Base-by-base conservation (phyloP, 768 basidiomycete genomes). In the Termitomyces sp. region DNA sequence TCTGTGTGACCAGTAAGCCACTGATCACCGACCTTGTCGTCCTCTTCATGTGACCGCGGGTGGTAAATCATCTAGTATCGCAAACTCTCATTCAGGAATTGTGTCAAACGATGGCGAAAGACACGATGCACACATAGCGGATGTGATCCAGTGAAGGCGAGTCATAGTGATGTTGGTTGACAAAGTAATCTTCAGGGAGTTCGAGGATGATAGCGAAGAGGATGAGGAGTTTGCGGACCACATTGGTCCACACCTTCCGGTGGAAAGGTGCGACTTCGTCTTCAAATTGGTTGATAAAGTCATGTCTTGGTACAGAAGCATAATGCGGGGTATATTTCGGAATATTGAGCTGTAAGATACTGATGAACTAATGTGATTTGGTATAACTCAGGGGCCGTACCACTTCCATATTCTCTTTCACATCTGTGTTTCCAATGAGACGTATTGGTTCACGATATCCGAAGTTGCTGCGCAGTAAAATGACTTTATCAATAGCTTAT, bases 1-100 rank as follows among this genome's bases (percentile, higher is more conserved):
- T 79, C 78, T 1, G 75, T 78, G 58, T 79, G 79, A 3, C 79
- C 79, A 42, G 75, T 69, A 30, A 72, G 63, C 75, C 75, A 81
- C 26, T 76, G 71, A 26, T 75, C 73, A n/a, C 72, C 70, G 0
- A 74, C 70, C 54, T 70, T 71, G 37, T 59, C 60, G 46, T 77
- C 75, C 9, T 78, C 76, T 44, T 76, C 75, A 11, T 62, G 62
- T 1, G 69, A 63, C 43, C 74, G 73, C 6, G 75, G 73, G 42
- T 71, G 68, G 57, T 73, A 73, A 38, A 71, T 66, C 68, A 71
- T 72, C 70, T 66, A 50, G 12, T 11, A 30, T 15, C 9, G 35
- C 2, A 14, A 6, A 23, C 12, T 7, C 17, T 21, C 10, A 6
- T 23, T 26, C 15, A 49, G 21, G 10, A n/a, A 40, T 50, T 14